These are phyloP conservation scores for Pichia rugopelliculosa DNA, from an alignment of 805 yeast genomes.

Conservation along the genomic window DNA sequence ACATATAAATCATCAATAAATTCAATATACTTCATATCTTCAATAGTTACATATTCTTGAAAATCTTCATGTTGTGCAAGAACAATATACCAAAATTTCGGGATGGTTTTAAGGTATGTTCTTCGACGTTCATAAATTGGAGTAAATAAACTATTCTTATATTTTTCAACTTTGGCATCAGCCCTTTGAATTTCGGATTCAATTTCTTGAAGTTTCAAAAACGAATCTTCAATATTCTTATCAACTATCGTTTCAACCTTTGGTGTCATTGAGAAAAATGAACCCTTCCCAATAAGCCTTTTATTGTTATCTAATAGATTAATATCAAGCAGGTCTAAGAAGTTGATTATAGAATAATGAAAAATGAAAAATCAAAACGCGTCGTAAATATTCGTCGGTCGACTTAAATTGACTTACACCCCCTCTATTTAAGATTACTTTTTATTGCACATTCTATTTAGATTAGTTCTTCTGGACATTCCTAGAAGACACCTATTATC, in stretches of 20 bases:
- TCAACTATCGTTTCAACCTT: slow-evolving; percentile 4
- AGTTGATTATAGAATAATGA: too few species aligned
- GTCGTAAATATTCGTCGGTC: too few species aligned
- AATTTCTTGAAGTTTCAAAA: slow-evolving; percentile 46
- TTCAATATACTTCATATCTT: slow-evolving; percentile 73
- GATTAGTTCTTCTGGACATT: too few species aligned
- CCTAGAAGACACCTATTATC: too few species aligned
- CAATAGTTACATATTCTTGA: slow-evolving; percentile 67
- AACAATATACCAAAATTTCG: slow-evolving; percentile 83
- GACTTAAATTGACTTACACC: too few species aligned
- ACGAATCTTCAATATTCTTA: slow-evolving; percentile 30
- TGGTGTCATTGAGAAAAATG: not conserved
- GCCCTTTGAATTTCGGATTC: slow-evolving; percentile 44
- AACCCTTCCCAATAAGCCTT: too few species aligned
- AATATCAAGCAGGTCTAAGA: too few species aligned
- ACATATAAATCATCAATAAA: slow-evolving; percentile 57
- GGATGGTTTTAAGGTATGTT: slow-evolving; percentile 43
- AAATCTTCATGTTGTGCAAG: slow-evolving; percentile 80
- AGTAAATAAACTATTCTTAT: slow-evolving; percentile 44
- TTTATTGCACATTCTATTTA: too few species aligned
- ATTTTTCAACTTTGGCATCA: slow-evolving; percentile 53
- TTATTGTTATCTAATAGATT: too few species aligned
- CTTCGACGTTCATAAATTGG: slow-evolving; percentile 55
- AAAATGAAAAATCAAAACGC: too few species aligned
- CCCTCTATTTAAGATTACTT: too few species aligned